phyloP scores from a whole-genome alignment of 805 yeast genomes.

The Kurtzmaniella fragi region DNA sequence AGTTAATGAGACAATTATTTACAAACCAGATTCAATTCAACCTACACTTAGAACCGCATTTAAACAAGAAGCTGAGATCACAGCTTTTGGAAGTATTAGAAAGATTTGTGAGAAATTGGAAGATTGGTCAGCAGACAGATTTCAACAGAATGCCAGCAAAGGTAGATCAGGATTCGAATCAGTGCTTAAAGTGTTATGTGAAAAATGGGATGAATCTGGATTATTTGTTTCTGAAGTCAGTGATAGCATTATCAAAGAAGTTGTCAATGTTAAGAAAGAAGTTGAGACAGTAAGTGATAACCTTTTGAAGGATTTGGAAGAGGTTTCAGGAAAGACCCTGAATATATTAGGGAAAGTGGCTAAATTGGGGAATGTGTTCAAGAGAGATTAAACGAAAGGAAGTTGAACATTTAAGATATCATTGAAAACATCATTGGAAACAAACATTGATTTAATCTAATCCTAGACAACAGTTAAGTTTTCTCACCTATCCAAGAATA shows the following conservation, averaged over 20 bases:
- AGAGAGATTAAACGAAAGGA: background rate
- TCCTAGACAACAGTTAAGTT: no score
- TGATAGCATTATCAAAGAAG: constrained; percentile 20
- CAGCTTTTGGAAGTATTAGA: constrained; percentile 72
- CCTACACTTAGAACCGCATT: constrained; percentile 55
- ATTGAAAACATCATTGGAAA: no score
- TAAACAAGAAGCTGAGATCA: constrained; percentile 79
- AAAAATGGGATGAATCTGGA: constrained; percentile 39
- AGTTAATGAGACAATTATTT: constrained; percentile 85
- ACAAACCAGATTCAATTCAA: constrained; percentile 59
- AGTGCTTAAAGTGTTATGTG: constrained; percentile 54
- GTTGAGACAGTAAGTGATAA: constrained; percentile 17
- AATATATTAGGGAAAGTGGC: constrained; percentile 4
- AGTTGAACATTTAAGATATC: no score
- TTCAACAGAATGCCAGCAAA: constrained; percentile 76
- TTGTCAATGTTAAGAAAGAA: no score
- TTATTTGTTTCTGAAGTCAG: constrained; percentile 30
- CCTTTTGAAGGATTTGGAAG: constrained; percentile 6
- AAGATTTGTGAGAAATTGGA: constrained; percentile 78
- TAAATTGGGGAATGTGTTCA: constrained; percentile 10
- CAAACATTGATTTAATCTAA: no score
- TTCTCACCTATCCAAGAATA: no score
- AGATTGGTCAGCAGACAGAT: constrained; percentile 88
- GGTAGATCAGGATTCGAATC: constrained; percentile 84
- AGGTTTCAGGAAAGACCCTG: no score